Conservation (phyloP, 169 alveolate species). For the Cryptosporidium viatorum region DNA sequence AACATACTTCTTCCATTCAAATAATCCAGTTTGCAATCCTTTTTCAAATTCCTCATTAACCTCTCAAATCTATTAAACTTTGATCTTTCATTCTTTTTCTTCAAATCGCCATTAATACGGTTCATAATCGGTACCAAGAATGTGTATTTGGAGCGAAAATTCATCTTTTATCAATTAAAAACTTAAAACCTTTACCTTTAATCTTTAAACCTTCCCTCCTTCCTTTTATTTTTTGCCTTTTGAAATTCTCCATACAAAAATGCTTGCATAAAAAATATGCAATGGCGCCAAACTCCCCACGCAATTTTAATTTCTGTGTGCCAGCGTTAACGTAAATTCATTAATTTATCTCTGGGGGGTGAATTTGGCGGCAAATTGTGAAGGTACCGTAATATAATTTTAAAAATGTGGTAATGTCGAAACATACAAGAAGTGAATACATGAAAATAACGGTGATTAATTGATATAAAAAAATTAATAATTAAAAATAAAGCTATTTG, state of each 20-base stretch:
- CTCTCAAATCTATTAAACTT: not conserved
- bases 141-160: not conserved
- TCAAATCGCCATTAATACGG: not conserved
- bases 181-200: not conserved
- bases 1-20: not conserved
- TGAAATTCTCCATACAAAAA: conserved; percentile 6
- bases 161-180: not conserved
- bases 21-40: not conserved
- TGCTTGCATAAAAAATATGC: conserved; percentile 3
- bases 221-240: conserved; percentile 6
- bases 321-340: not conserved
- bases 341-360: not conserved
- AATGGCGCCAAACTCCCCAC: conserved; percentile 53
- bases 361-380: not conserved
- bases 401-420: conserved; percentile 1
- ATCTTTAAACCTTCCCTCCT: no score
- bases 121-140: conserved; percentile 13
- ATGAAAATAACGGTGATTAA: not conserved
- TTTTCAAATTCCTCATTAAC: not conserved
- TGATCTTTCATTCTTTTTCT: not conserved
- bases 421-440: not conserved
- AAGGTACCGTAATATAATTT: not conserved
- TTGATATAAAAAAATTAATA: not conserved
- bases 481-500: not conserved
- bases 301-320: not conserved